Evolutionary conservation across 2,329 filamentous ascomycete genomes (phyloP).

Genomic region (Claviceps humidiphila): DNA sequence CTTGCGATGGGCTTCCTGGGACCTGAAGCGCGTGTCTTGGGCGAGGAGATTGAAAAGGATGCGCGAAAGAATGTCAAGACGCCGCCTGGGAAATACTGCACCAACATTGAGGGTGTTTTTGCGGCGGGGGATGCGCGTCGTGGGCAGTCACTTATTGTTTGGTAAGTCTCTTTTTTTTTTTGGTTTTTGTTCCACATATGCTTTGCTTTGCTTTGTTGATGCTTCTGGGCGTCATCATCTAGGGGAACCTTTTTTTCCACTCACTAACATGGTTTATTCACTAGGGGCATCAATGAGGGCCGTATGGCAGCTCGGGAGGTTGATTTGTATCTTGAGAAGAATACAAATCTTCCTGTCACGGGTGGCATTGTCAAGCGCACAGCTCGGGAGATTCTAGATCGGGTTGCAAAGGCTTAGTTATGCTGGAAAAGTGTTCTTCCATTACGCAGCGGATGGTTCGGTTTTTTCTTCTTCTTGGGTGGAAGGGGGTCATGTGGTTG

Average conservation of each 20-base stretch:
- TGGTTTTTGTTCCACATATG: not conserved
- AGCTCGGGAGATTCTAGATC: constrained; percentile 53
- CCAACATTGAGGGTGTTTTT: constrained; percentile 79
- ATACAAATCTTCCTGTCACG: constrained; percentile 72
- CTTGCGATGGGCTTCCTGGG: constrained; percentile 97
- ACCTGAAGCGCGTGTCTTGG: constrained; percentile 77
- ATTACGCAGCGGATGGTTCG: too few relatives aligned
- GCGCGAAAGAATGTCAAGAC: constrained; percentile 95
- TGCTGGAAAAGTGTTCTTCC: too few relatives aligned
- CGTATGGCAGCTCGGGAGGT: constrained; percentile 86
- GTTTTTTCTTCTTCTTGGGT: too few relatives aligned
- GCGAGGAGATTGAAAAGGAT: constrained; percentile 82
- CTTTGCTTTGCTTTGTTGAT: too few relatives aligned
- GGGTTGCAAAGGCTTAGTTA: constrained; percentile 8
- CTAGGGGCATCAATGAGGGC: constrained; percentile 90
- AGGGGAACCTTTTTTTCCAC: too few relatives aligned
- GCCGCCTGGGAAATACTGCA: constrained; percentile 71
- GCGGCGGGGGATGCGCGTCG: constrained; percentile 91
- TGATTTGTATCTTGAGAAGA: constrained; percentile 71
- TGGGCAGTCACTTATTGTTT: constrained; percentile 91
- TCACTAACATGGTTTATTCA: not conserved
- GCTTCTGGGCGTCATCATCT: not conserved
- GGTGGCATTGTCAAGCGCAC: constrained; percentile 83
- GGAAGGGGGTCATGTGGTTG: too few relatives aligned
- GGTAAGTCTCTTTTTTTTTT: constrained; percentile 51